These are phyloP conservation scores for Mycena sanguinolenta DNA, from an alignment of 768 basidiomycete genomes.

Conservation along the genomic window DNA sequence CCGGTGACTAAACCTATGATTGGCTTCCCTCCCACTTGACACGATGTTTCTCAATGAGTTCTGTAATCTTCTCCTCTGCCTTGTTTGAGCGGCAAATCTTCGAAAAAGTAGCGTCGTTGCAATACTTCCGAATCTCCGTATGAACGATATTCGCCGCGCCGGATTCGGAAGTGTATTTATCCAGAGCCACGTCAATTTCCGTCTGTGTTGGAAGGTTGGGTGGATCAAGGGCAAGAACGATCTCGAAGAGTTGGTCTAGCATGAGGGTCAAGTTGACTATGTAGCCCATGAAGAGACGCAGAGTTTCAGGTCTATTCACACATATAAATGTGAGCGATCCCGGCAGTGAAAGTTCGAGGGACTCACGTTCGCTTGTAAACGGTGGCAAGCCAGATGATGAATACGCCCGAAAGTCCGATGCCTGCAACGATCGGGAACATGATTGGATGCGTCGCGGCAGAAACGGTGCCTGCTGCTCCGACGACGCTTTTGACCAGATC, in stretches of 20 bases:
- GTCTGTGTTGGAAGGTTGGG: neutral
- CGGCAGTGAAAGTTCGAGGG: neutral
- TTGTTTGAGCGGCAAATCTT: neutral
- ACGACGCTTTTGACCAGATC: neutral
- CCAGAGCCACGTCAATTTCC: neutral
- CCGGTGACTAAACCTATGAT: neutral
- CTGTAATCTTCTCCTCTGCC: neutral
- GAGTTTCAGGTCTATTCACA: too few species aligned
- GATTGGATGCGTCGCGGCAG: neutral
- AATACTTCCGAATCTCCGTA: conserved; percentile 2
- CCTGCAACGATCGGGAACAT: neutral
- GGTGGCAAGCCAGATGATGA: neutral
- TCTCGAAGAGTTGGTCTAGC: neutral
- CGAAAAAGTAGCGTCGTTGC: neutral
- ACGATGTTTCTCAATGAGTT: neutral
- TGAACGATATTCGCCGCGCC: too few species aligned
- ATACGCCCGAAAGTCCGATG: neutral
- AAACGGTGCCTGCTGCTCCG: neutral
- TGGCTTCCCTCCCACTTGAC: neutral
- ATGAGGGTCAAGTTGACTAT: too few species aligned
- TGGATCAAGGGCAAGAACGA: neutral
- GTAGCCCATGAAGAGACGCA: too few species aligned
- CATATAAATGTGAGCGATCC: neutral
- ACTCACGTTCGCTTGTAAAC: conserved; percentile 1
- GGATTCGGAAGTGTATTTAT: conserved; percentile 1